A percentile compares a stretch with the other conserved stretches of the same genome.
phyloP scores from a whole-genome alignment of 345 rosid species.

The Populus ilicifolia region DNA sequence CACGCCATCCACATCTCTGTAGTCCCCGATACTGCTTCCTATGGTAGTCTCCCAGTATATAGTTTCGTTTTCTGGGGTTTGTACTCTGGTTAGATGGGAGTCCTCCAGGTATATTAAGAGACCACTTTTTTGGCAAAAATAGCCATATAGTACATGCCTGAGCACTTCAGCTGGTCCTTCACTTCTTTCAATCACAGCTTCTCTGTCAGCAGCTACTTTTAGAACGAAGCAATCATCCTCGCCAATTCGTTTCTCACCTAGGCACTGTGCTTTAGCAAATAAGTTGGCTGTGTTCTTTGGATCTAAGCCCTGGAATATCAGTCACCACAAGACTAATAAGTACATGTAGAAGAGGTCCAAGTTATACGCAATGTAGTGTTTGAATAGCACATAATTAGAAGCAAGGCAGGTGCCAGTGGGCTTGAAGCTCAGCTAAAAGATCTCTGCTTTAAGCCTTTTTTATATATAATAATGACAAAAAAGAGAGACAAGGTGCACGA shows the following conservation, averaged over 20 bases:
- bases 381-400: background rate
- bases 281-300: slow-evolving; percentile 81
- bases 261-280: slow-evolving; percentile 72
- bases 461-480: no score
- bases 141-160: slow-evolving; percentile 88
- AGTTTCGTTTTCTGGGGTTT: slow-evolving; percentile 48
- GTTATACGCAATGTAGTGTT: background rate
- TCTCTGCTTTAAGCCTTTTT: background rate
- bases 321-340: slow-evolving; percentile 1
- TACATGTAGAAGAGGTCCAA: background rate
- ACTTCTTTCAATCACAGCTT: slow-evolving; percentile 66
- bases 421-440: background rate
- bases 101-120: slow-evolving; percentile 77
- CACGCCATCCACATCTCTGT: slow-evolving; percentile 80
- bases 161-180: slow-evolving; percentile 89
- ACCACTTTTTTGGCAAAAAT: slow-evolving; percentile 90
- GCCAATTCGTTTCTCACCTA: slow-evolving; percentile 79
- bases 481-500: background rate
- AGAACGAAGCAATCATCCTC: slow-evolving; percentile 86
- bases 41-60: slow-evolving; percentile 94
- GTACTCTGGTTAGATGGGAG: slow-evolving; percentile 80
- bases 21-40: slow-evolving; percentile 81
- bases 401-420: background rate
- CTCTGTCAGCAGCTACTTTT: slow-evolving; percentile 78
- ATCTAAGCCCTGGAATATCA: slow-evolving; percentile 64